A percentile compares a stretch with the other conserved stretches of the same genome.
These are phyloP conservation scores for Obelidium mucronatum DNA, from an alignment of 192 early-diverging fungal genomes.

Conservation along the genomic window DNA sequence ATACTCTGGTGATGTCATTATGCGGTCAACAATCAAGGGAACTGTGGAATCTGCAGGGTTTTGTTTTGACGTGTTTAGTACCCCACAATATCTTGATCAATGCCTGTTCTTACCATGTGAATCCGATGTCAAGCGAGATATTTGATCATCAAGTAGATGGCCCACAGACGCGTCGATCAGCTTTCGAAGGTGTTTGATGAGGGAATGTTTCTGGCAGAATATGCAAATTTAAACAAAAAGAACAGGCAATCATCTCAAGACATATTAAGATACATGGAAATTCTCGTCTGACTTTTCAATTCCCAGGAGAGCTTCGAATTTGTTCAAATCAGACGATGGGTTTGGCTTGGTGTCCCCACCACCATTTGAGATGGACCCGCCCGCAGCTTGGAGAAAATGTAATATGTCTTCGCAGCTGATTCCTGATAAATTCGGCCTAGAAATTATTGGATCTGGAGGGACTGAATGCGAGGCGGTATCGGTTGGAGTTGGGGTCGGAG, in stretches of 20 bases:
- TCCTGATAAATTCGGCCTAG: too few relatives aligned
- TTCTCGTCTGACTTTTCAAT: constrained; percentile 44
- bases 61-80: too few relatives aligned
- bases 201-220: constrained; percentile 45
- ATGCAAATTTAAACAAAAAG: not conserved
- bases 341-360: too few relatives aligned
- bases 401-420: too few relatives aligned
- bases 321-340: constrained; percentile 88
- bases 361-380: too few relatives aligned
- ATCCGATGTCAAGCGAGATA: not conserved
- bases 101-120: not conserved
- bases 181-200: constrained; percentile 45
- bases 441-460: too few relatives aligned
- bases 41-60: constrained; percentile 30
- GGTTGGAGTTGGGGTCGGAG: too few relatives aligned
- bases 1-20: constrained; percentile 57
- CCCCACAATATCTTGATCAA: too few relatives aligned
- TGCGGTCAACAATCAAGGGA: constrained; percentile 51
- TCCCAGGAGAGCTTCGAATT: constrained; percentile 25
- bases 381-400: too few relatives aligned
- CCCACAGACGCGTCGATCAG: constrained; percentile 45
- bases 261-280: constrained; percentile 45
- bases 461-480: too few relatives aligned
- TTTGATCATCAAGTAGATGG: constrained; percentile 38
- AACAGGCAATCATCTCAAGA: not conserved